A percentile compares a stretch with the other conserved stretches of the same genome.
Conservation (phyloP, 1,139 yeast species). For the Hemisphaericaspora subhashii region DNA sequence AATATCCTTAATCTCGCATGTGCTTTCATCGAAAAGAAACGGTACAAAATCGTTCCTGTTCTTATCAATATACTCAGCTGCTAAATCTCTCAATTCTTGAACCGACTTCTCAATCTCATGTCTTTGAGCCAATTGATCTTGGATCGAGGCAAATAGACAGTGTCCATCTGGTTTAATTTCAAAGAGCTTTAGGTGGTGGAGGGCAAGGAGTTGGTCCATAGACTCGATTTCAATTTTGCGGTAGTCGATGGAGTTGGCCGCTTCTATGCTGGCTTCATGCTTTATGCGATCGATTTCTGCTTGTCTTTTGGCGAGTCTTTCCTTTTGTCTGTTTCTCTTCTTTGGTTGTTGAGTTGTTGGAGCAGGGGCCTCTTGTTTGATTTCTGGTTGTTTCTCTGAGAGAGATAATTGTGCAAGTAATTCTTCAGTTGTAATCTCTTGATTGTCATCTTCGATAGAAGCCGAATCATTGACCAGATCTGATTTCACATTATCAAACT, state of each 20-base stretch:
- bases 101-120: constrained; percentile 42
- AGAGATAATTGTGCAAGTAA: constrained; percentile 55
- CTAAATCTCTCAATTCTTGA: constrained; percentile 57
- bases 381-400: no score
- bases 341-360: constrained; percentile 22
- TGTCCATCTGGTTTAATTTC: constrained; percentile 92
- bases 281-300: constrained; percentile 64
- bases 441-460: constrained; percentile 23
- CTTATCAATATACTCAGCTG: constrained; percentile 64
- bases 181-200: constrained; percentile 49
- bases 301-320: constrained; percentile 71
- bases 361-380: constrained; percentile 8
- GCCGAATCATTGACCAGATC: constrained; percentile 4
- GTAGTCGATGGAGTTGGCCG: constrained; percentile 62
- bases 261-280: constrained; percentile 72
- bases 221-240: constrained; percentile 70
- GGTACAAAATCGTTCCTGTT: constrained; percentile 76
- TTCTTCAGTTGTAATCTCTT: constrained; percentile 62
- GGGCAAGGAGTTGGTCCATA: constrained; percentile 51
- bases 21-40: constrained; percentile 75
- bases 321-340: constrained; percentile 81
- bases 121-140: constrained; percentile 68
- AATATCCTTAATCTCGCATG: constrained; percentile 60
- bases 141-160: constrained; percentile 83
- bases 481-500: constrained; percentile 12